Conservation (phyloP, 148 eudicot genomes). For the Arbutus unedo region DNA sequence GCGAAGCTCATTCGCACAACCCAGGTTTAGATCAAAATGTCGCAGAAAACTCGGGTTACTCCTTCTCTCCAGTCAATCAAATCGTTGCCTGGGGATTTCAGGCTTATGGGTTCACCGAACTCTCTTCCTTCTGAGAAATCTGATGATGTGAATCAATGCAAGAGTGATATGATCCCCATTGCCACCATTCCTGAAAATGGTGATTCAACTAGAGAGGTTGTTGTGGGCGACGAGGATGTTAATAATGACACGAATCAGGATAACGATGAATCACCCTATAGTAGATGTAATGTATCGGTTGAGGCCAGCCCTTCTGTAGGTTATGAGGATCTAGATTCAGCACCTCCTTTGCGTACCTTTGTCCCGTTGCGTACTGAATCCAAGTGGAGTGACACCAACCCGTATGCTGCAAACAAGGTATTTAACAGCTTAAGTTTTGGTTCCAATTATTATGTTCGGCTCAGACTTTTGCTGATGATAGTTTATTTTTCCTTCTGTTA, state of each 20-base stretch:
- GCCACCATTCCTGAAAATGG: constrained; percentile 24
- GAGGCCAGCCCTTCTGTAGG: constrained; percentile 23
- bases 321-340: constrained; percentile 35
- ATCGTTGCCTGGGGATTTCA: constrained; percentile 68
- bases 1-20: constrained; percentile 36
- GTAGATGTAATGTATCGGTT: constrained; percentile 22
- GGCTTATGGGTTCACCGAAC: constrained; percentile 37
- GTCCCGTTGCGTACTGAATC: constrained; percentile 46
- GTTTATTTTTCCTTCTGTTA: background rate
- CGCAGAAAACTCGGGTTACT: constrained; percentile 29
- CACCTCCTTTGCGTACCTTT: constrained; percentile 38
- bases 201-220: constrained; percentile 21
- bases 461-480: background rate
- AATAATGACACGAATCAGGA: constrained; percentile 31
- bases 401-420: constrained; percentile 79
- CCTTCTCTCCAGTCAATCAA: constrained; percentile 61
- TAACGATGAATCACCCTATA: constrained; percentile 63
- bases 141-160: constrained; percentile 16
- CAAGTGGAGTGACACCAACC: constrained; percentile 76
- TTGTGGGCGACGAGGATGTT: constrained; percentile 13
- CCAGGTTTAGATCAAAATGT: constrained; percentile 29
- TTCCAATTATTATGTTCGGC: background rate
- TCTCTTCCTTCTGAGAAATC: constrained; percentile 22
- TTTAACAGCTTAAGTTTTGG: constrained; percentile 14
- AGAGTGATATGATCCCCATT: background rate